These are phyloP conservation scores for Gypsophila paniculata DNA, from an alignment of 179 eudicot genomes.

Conservation along the genomic window DNA sequence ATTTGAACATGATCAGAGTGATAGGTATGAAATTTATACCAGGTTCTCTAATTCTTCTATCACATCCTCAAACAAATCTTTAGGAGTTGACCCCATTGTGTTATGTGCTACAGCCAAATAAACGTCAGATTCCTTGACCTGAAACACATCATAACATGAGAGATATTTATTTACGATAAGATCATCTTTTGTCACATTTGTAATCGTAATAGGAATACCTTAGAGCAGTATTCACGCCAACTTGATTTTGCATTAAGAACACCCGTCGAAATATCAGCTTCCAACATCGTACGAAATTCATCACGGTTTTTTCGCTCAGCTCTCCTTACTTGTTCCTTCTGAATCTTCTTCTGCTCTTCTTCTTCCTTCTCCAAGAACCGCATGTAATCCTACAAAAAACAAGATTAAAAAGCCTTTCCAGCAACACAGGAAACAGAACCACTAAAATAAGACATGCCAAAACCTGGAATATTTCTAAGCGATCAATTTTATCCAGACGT, in stretches of 20 bases:
- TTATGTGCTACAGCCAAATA: conserved; percentile 85
- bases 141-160: conserved; percentile 16
- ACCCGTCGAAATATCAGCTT: conserved; percentile 64
- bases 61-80: conserved; percentile 85
- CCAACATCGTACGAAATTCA: conserved; percentile 83
- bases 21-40: conserved; percentile 34
- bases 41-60: conserved; percentile 79
- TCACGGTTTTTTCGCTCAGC: conserved; percentile 88
- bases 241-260: conserved; percentile 70
- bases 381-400: conserved; percentile 71
- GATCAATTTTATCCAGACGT: conserved; percentile 88
- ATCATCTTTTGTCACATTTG: not conserved
- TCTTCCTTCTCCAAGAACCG: conserved; percentile 92
- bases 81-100: conserved; percentile 87
- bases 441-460: not conserved
- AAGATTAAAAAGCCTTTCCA: conserved; percentile 15
- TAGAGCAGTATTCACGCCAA: conserved; percentile 81
- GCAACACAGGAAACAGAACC: conserved; percentile 4
- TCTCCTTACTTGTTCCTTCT: conserved; percentile 83
- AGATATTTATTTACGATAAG: not conserved
- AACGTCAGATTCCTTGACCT: conserved; percentile 74
- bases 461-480: conserved; percentile 87
- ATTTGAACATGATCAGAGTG: not conserved
- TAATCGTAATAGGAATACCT: conserved; percentile 37
- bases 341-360: conserved; percentile 78